Evolutionary conservation across 208 protist species (phyloP).

Genomic region (Kentomonas sorsogonicus): DNA sequence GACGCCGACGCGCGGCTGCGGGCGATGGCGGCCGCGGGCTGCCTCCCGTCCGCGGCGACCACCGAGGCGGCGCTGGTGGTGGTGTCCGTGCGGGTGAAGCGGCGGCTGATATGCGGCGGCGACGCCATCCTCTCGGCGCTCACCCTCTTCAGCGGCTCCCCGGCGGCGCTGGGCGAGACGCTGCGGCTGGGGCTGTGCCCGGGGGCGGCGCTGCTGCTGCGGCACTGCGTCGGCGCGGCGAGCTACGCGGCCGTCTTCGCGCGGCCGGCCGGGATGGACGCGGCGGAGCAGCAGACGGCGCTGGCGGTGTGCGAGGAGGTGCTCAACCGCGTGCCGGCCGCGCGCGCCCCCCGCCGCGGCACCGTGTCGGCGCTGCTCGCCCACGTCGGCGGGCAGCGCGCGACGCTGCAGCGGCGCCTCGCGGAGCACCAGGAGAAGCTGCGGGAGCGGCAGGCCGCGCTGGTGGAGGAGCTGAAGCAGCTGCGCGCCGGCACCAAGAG

Average conservation of each 20-base stretch:
- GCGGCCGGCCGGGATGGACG: constrained; percentile 5
- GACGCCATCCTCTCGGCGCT: constrained; percentile 40
- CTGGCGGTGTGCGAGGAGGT: constrained; percentile 12
- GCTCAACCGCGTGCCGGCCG: constrained; percentile 12
- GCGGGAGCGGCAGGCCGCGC: too few species aligned
- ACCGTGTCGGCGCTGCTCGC: constrained; percentile 12
- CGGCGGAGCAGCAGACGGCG: constrained; percentile 14
- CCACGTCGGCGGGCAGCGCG: constrained; percentile 12
- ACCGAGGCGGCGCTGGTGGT: too few species aligned
- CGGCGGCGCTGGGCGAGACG: constrained; percentile 17
- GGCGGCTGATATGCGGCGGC: too few species aligned
- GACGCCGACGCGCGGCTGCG: too few species aligned
- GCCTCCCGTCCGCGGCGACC: too few species aligned
- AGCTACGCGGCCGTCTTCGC: constrained; percentile 14
- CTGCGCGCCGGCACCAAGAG: too few species aligned
- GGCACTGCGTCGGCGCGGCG: constrained; percentile 18
- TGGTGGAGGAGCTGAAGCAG: too few species aligned
- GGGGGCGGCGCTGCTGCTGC: constrained; percentile 20
- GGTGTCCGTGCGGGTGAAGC: too few species aligned
- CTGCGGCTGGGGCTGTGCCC: constrained; percentile 18
- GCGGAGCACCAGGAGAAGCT: constrained; percentile 5
- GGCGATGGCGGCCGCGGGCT: too few species aligned
- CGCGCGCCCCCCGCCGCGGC: constrained; percentile 10
- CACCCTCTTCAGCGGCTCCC: constrained; percentile 13
- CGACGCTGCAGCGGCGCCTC: constrained; percentile 1